Percentiles rank a stretch among this genome's conserved stretches.
phyloP scores from a whole-genome alignment of 371 early-diverging fungal species.

The Chytridium lagenaria region DNA sequence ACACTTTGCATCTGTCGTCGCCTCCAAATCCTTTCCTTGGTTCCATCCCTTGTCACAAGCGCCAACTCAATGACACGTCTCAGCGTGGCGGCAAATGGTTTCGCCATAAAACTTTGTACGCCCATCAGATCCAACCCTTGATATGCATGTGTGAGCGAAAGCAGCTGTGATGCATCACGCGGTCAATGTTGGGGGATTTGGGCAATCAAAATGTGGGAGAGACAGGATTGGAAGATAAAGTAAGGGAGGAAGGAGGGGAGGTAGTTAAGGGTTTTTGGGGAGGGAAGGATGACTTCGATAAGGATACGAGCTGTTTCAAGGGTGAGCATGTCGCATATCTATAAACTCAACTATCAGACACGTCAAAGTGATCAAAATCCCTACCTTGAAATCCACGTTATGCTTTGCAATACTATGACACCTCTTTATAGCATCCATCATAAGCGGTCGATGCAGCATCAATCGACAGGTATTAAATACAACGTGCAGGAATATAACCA shows the following conservation, averaged over 20 bases:
- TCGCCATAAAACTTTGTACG: neutral
- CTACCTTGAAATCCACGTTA: constrained; percentile 1
- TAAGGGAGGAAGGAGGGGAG: neutral
- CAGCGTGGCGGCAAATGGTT: neutral
- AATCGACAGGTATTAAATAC: constrained; percentile 6
- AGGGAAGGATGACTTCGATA: neutral
- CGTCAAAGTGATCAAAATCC: neutral
- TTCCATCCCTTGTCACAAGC: neutral
- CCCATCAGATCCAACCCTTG: neutral
- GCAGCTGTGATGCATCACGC: neutral
- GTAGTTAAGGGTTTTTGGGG: neutral
- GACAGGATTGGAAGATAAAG: constrained; percentile 11
- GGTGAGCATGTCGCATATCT: neutral
- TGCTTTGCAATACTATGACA: constrained; percentile 14
- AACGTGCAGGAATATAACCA: neutral
- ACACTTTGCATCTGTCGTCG: neutral
- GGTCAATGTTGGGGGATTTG: constrained; percentile 3
- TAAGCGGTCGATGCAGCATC: constrained; percentile 5
- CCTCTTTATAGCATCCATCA: neutral
- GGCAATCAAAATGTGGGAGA: constrained; percentile 4
- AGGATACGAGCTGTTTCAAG: neutral
- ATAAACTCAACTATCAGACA: neutral
- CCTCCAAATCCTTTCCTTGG: neutral
- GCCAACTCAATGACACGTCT: neutral
- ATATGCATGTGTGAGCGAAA: neutral